phyloP scores from a whole-genome alignment of 2,329 filamentous ascomycete genomes.

The Venturiaceae sp. region DNA sequence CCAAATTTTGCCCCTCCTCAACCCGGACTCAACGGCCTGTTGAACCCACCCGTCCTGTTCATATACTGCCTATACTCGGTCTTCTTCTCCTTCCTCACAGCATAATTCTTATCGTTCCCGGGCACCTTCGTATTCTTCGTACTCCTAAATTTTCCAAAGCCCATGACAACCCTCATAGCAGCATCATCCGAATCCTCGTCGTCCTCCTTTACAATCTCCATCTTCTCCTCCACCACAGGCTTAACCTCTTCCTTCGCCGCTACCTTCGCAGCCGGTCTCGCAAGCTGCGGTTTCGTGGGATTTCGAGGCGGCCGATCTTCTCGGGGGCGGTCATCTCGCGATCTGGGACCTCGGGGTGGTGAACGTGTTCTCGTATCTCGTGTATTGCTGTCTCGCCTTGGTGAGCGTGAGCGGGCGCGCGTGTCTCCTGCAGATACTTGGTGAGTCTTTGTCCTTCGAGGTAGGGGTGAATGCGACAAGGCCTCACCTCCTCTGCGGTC shows the following conservation, averaged over 20 bases:
- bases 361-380: neutral
- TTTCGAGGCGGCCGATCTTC: neutral
- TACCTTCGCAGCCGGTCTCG: neutral
- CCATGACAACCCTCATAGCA: slow-evolving; percentile 74
- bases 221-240: neutral
- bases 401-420: slow-evolving; percentile 7
- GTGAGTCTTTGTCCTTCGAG: neutral
- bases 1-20: neutral
- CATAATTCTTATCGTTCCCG: slow-evolving; percentile 73
- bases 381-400: neutral
- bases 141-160: slow-evolving; percentile 73
- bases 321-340: neutral
- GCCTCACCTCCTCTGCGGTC: slow-evolving; percentile 1
- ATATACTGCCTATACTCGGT: slow-evolving; percentile 96
- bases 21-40: slow-evolving; percentile 55
- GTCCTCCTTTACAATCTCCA: neutral
- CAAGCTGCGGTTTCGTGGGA: neutral
- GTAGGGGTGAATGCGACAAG: neutral
- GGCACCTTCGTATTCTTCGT: slow-evolving; percentile 84
- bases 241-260: neutral
- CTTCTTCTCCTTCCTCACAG: slow-evolving; percentile 85
- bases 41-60: slow-evolving; percentile 75
- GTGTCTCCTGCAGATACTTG: neutral
- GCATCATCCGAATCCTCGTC: neutral
- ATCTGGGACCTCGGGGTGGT: neutral